A percentile compares a stretch with the other conserved stretches of the same genome.
Evolutionary conservation across 2,329 filamentous ascomycete species (phyloP).

Genomic region (Albifimbria verrucaria): DNA sequence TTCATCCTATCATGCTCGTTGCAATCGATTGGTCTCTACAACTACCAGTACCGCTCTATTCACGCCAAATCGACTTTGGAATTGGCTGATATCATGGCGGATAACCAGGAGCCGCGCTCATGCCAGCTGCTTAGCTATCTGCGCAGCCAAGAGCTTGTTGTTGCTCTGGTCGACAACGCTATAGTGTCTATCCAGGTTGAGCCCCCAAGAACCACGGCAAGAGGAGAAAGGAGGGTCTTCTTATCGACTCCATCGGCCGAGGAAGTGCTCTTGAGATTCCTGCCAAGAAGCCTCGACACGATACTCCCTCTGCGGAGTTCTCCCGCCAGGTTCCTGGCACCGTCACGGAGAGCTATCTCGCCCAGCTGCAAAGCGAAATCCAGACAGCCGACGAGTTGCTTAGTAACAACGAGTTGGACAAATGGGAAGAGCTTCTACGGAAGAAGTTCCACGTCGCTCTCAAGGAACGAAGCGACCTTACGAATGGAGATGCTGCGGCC

Average conservation of each 20-base stretch:
- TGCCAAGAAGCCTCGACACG: conserved; percentile 28
- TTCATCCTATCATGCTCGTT: conserved; percentile 61
- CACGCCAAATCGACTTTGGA: conserved; percentile 48
- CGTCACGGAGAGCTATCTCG: conserved; percentile 46
- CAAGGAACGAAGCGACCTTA: conserved; percentile 11
- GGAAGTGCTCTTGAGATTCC: conserved; percentile 43
- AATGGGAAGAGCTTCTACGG: conserved; percentile 49
- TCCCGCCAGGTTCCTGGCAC: conserved; percentile 43
- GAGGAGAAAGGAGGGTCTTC: conserved; percentile 57
- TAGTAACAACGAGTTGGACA: conserved; percentile 38
- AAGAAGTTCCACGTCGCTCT: conserved; percentile 45
- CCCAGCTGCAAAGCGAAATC: conserved; percentile 41
- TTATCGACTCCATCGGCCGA: conserved; percentile 72
- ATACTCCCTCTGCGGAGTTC: conserved; percentile 28
- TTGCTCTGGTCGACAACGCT: conserved; percentile 61
- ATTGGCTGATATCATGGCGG: conserved; percentile 34
- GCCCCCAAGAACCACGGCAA: conserved; percentile 54
- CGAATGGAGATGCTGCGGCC: conserved; percentile 10
- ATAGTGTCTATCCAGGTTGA: conserved; percentile 70
- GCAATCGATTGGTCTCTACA: conserved; percentile 59
- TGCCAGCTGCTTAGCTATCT: conserved; percentile 59
- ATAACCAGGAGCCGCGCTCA: conserved; percentile 29
- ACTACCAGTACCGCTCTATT: conserved; percentile 64
- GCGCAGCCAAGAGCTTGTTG: conserved; percentile 61
- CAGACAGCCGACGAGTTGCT: conserved; percentile 47